These are phyloP conservation scores for Collybia nuda DNA, from an alignment of 768 basidiomycete genomes.

Conservation along the genomic window DNA sequence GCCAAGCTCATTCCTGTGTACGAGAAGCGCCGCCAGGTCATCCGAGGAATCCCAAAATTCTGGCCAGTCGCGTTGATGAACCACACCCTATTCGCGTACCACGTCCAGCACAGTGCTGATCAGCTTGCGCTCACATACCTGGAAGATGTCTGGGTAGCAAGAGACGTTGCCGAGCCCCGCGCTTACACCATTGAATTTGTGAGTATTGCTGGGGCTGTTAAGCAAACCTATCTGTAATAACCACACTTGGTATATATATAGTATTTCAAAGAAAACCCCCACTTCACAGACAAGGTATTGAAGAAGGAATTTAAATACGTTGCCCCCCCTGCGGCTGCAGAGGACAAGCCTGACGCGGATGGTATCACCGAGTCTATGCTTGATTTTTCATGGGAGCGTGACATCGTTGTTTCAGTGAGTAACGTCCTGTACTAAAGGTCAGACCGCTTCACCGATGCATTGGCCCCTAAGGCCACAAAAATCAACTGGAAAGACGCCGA, in stretches of 20 bases:
- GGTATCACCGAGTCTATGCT: slow-evolving; percentile 79
- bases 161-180: slow-evolving; percentile 72
- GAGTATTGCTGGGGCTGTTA: slow-evolving; percentile 31
- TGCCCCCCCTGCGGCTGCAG: slow-evolving; percentile 48
- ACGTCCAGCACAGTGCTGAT: slow-evolving; percentile 74
- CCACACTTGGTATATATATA: slow-evolving; percentile 24
- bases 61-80: slow-evolving; percentile 88
- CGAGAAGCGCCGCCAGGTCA: slow-evolving; percentile 65
- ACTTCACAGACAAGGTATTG: slow-evolving; percentile 71
- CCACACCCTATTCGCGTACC: slow-evolving; percentile 58
- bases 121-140: slow-evolving; percentile 80
- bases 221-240: background rate
- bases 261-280: slow-evolving; percentile 87
- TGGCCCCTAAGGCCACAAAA: slow-evolving; percentile 47
- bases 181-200: slow-evolving; percentile 90
- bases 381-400: slow-evolving; percentile 77
- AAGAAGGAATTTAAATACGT: slow-evolving; percentile 82
- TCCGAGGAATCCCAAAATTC: slow-evolving; percentile 72
- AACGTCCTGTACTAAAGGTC: background rate
- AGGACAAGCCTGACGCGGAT: slow-evolving; percentile 65
- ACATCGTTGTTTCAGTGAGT: slow-evolving; percentile 66
- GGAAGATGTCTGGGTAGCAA: slow-evolving; percentile 81
- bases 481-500: slow-evolving; percentile 82
- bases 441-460: slow-evolving; percentile 8
- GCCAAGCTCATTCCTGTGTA: slow-evolving; percentile 59